Conservation (phyloP, 1,139 yeast genomes). For the Meyerozyma carpophila region DNA sequence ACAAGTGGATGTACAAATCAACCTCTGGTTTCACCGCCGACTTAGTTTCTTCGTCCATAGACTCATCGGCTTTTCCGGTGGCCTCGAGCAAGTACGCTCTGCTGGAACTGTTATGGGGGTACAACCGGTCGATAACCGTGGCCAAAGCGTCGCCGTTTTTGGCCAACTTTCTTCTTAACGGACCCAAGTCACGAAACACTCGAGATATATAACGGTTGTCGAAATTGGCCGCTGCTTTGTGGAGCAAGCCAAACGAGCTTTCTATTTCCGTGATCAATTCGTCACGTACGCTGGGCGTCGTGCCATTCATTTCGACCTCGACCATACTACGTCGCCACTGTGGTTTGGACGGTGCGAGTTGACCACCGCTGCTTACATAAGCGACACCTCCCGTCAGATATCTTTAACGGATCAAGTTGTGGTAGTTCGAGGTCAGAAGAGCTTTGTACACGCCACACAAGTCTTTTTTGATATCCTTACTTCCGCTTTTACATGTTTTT, state of each 20-base stretch:
- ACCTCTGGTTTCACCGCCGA: constrained; percentile 56
- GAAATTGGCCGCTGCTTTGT: constrained; percentile 67
- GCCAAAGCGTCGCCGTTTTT: constrained; percentile 44
- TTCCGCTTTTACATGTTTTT: too few relatives aligned
- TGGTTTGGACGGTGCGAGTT: background rate
- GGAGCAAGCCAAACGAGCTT: constrained; percentile 49
- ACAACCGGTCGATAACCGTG: constrained; percentile 47
- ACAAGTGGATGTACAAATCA: constrained; percentile 73
- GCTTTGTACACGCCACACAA: too few relatives aligned
- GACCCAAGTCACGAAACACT: constrained; percentile 78
- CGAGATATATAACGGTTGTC: constrained; percentile 87
- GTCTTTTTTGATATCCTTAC: too few relatives aligned
- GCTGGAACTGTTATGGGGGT: constrained; percentile 43
- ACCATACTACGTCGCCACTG: constrained; percentile 2
- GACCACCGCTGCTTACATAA: background rate
- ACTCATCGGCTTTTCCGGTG: constrained; percentile 12
- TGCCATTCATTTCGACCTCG: constrained; percentile 13
- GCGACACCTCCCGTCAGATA: background rate
- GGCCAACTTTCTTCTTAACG: constrained; percentile 61
- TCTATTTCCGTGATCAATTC: constrained; percentile 39
- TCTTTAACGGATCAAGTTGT: too few relatives aligned
- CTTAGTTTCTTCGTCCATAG: constrained; percentile 22
- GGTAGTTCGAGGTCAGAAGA: too few relatives aligned
- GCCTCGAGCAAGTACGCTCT: constrained; percentile 40
- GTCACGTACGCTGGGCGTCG: constrained; percentile 2